Base-by-base conservation (phyloP, 768 basidiomycete species). In the Pholiota molesta region DNA sequence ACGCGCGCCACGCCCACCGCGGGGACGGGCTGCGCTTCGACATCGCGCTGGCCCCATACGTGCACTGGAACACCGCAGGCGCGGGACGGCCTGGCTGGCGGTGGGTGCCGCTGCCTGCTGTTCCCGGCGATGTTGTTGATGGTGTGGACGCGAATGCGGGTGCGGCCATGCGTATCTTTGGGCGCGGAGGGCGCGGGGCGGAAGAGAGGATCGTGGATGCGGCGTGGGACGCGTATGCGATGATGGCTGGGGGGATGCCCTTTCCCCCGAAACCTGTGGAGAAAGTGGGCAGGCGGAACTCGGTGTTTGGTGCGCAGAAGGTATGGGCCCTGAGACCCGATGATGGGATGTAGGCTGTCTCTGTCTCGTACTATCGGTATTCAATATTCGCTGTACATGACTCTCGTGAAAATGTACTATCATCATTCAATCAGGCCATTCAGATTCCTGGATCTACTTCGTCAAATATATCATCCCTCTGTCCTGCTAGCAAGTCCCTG, bases 401-500 rank as follows among this genome's bases (percentile, higher is more conserved):
- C n/a, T n/a, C n/a, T n/a, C n/a, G n/a, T n/a, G n/a, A n/a, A n/a
- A 31, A 31, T 31, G 31, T 31, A 31, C 6, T 31, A 31, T 31
- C 3, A 31, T 31, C 9, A 7, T 31, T 31, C 6, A 31, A 31
- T 31, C n/a, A 31, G 6, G 6, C 2, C 31, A 7, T 31, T 6
- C 6, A 31, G 9, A 9, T 31, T 31, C 9, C 6, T 31, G 31
- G 31, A 31, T 31, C 31, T 31, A 31, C 31, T 31, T 7, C 2
- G 31, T 31, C 31, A 31, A 31, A 2, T 2, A n/a, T 28, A 29
- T 52, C 26, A 17, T 42, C n/a, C 13, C 40, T 42, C 52, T 52
- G n/a, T 52, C 26, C 31, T 33, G 28, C 14, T 14, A 26, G 31
- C 31, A 33, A 28, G 47, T 13, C 68, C 66, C 52, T 64, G 52